Base-by-base conservation (phyloP, 228 moss, liverwort and hornwort species). In the Sphagnum fallax region DNA sequence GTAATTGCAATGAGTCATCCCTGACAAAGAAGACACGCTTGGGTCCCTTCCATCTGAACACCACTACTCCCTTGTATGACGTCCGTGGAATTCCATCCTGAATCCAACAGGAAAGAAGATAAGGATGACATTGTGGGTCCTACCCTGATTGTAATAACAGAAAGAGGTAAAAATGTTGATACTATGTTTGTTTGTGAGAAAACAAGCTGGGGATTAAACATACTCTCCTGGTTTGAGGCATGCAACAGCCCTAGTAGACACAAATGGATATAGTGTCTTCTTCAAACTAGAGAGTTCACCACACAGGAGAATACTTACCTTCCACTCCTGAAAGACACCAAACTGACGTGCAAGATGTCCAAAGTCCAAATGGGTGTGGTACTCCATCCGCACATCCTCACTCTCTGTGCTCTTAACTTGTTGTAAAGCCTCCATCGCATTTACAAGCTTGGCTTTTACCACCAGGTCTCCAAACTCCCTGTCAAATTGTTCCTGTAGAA, bases 241-340 rank as follows among this genome's bases (percentile, higher is more conserved):
- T 32, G 32, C 32, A 32, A 32, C 32, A 32, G 32, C 32, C 32
- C 32, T 32, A 32, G 32, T 32, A 32, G 32, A 32, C 32, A 32
- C 32, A 32, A 32, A 32, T 32, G 32, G 32, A 32, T 32, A 32
- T 32, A 32, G 32, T 32, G 32, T 32, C 32, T 32, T 32, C 32
- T 32, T 32, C 32, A 32, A 32, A 32, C 32, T 32, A 32, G 32
- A 32, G 32, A 32, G 32, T 32, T 32, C 32, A 32, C 32, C 32
- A 32, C 32, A 32, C 32, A 32, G 32, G 32, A 32, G 32, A 32
- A 32, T 55, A 12, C 9, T 12, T 8, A 55, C 55, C 55, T 98
- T 98, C 98, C 98, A 98, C 62, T 94, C 94, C 72, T 83, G 74
- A 78, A 98, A 98, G 59, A 98, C 86, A 51, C 94, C 94, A 64